Conservation (phyloP, 176 grass and related monocot species). For the Panicum miliaceum region DNA sequence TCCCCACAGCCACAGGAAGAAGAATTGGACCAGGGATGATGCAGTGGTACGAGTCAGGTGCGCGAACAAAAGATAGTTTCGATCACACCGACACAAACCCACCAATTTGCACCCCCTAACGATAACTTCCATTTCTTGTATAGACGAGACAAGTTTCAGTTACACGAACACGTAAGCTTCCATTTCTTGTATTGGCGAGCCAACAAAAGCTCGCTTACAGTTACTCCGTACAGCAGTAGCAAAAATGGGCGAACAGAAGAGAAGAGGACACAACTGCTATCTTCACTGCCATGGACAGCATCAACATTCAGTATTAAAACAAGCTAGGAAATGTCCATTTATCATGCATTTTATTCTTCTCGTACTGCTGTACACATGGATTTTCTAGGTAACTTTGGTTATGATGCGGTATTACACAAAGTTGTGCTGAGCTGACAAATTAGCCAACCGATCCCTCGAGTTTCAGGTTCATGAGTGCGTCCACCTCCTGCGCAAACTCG, state of each 20-base stretch:
- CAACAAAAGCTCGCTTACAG: slow-evolving; percentile 39
- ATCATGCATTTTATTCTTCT: slow-evolving; percentile 45
- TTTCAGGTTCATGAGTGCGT: slow-evolving; percentile 95
- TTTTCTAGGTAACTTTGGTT: slow-evolving; percentile 38
- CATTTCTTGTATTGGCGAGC: slow-evolving; percentile 31
- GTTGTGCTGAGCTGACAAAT: slow-evolving; percentile 26
- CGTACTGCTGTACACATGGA: slow-evolving; percentile 47
- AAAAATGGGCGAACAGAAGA: slow-evolving; percentile 43
- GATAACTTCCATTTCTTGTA: slow-evolving; percentile 38
- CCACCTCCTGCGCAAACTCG: slow-evolving; percentile 89
- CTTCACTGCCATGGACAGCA: not conserved
- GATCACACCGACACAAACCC: not conserved
- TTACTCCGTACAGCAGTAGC: slow-evolving; percentile 22
- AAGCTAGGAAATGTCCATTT: slow-evolving; percentile 3
- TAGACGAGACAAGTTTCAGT: not conserved
- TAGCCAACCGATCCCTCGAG: slow-evolving; percentile 96
- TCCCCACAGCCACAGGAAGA: not conserved
- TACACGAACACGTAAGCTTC: not conserved
- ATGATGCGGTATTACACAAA: slow-evolving; percentile 1
- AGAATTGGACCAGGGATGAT: not conserved
- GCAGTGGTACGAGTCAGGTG: not conserved
- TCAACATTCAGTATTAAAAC: slow-evolving; percentile 7
- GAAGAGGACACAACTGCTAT: not conserved
- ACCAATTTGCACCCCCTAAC: too few species aligned
- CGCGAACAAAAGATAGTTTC: not conserved